Conservation (phyloP, 2,329 filamentous ascomycete species). For the Lomentospora prolificans region DNA sequence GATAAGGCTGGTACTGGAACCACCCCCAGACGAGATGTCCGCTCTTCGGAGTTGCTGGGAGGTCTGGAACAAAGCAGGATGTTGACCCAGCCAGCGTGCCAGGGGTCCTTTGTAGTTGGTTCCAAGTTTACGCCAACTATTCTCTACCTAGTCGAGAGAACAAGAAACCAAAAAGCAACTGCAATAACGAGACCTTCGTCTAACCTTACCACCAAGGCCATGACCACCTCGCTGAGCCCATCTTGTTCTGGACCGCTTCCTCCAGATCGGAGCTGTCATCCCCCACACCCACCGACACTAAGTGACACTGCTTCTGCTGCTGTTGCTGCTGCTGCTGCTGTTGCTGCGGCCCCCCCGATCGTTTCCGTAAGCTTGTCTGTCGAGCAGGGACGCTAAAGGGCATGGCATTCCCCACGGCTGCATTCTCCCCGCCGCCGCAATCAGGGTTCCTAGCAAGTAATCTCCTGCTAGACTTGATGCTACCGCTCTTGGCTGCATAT, state of each 20-base stretch:
- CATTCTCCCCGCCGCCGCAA: not conserved
- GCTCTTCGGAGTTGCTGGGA: too few species aligned
- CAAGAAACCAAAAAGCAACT: not conserved
- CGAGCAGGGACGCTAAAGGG: slow-evolving; percentile 1
- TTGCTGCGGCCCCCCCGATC: not conserved
- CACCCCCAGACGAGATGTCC: too few species aligned
- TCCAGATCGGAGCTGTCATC: not conserved
- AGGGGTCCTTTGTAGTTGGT: not conserved
- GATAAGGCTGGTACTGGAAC: too few species aligned
- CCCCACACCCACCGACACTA: not conserved
- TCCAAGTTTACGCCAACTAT: not conserved
- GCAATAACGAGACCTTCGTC: not conserved
- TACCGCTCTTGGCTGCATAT: not conserved
- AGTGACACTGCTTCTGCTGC: not conserved
- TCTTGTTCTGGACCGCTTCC: slow-evolving; percentile 1
- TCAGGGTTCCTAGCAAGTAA: not conserved
- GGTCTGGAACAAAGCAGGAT: too few species aligned
- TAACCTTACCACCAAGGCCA: slow-evolving; percentile 12
- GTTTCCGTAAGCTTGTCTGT: slow-evolving; percentile 4
- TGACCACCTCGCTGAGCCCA: slow-evolving; percentile 11
- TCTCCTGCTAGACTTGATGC: not conserved
- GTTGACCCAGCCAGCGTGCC: too few species aligned
- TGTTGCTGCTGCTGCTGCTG: not conserved
- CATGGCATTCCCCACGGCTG: slow-evolving; percentile 1
- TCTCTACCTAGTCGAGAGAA: not conserved